Evolutionary conservation across 2,329 filamentous ascomycete genomes (phyloP), one percentile per base, ranked within the genome.

Genomic region (Bertia moriformis): DNA sequence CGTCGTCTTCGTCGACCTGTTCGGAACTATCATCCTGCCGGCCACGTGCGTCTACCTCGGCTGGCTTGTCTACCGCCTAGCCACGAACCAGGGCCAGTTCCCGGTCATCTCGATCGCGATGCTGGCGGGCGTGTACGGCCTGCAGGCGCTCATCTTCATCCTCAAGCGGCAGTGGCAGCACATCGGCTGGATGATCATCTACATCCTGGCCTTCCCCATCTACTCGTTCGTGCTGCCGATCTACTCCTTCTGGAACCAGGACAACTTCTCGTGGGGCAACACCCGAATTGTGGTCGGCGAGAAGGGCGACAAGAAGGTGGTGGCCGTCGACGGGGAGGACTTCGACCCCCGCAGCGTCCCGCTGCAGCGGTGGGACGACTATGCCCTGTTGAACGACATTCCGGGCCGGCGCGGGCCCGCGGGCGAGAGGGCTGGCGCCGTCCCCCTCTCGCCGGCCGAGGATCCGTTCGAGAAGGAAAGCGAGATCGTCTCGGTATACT

Each of bases 221-320:
- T 95, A 89, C 66, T 91, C 82, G 3, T 84, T 96, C 51, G 56
- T 93, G 45, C 72, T 98, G 12, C 91, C 91, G 1, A 65, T 98
- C 46, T 98, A 96, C 66, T 94, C 88, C 1, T 98, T 96, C 79
- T 98, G 91, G 91, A 93, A 95, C 62, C 88, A 95, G 59, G 91
- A 98, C 61, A 89, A 98, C 63, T 98, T 98, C 69, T 80, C 80
- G 2, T 98, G 91, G 91, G 91, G 91, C 70, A 96, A 91, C 64
- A 98, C 91, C 1, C 87, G 91, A 73, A 78, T 98, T 46, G 91
- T 98, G 48, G 83, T 96, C 47, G 89, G 87, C 43, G 91, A 98
- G 59, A 86, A 89, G 58, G 89, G 88, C 45, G 74, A 74, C 55
- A 93, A 93, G 65, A 78, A 93, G 54, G 67, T 95, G n/a, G 71